Conservation (phyloP, 108 stramenopile species). For the Bacterosira constricta region DNA sequence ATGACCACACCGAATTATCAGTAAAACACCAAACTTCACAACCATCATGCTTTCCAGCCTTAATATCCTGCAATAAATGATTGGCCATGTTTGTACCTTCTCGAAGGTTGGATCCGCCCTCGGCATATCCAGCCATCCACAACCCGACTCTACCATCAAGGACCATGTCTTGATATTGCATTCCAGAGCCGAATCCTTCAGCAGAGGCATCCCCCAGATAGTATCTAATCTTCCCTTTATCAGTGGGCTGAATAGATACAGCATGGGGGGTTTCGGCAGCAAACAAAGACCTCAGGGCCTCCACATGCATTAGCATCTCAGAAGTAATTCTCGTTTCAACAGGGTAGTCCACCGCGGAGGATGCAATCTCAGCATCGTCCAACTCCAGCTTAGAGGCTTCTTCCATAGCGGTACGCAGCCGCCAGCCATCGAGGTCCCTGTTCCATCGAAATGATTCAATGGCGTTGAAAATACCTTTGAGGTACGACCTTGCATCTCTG, state of each 20-base stretch:
- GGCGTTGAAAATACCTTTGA: slow-evolving; percentile 23
- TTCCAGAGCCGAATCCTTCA: slow-evolving; percentile 12
- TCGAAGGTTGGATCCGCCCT: no score
- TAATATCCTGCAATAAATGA: no score
- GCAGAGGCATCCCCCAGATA: slow-evolving; percentile 12
- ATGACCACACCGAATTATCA: no score
- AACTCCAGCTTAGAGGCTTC: background rate
- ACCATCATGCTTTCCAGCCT: no score
- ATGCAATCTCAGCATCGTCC: no score
- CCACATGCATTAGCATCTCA: slow-evolving; percentile 10
- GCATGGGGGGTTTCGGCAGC: background rate
- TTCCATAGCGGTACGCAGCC: background rate
- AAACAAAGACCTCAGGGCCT: slow-evolving; percentile 6
- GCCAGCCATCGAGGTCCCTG: slow-evolving; percentile 22
- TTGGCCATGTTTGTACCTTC: no score
- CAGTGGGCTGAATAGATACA: slow-evolving; percentile 3
- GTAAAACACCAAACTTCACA: no score
- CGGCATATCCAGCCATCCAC: no score
- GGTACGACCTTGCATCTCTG: slow-evolving; percentile 1
- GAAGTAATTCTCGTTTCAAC: slow-evolving; percentile 4
- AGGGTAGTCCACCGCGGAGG: slow-evolving; percentile 1
- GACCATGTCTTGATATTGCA: slow-evolving; percentile 12
- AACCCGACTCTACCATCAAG: no score
- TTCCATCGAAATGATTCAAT: slow-evolving; percentile 11
- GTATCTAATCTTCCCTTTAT: slow-evolving; percentile 4